Conservation (phyloP, 208 protist species). For the Acanthamoeba lenticulata region DNA sequence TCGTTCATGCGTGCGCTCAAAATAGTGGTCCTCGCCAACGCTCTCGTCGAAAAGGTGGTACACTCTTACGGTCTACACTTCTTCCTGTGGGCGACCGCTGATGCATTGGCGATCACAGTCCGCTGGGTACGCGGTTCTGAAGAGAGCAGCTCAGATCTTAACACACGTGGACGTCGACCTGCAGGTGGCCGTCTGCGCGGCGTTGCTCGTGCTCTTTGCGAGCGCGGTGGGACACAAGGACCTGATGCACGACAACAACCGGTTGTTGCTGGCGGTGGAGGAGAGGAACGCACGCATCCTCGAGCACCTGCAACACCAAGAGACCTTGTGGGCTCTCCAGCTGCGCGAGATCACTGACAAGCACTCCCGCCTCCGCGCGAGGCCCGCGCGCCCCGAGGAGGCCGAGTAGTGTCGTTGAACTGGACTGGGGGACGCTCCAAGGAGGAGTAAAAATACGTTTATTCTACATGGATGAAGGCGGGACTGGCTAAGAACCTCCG, state of each 20-base stretch:
- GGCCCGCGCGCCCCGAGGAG: too few relatives aligned
- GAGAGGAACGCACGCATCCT: conserved; percentile 17
- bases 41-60: background rate
- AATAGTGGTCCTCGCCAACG: background rate
- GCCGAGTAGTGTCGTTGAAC: too few relatives aligned
- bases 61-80: background rate
- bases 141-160: too few relatives aligned
- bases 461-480: too few relatives aligned
- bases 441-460: too few relatives aligned
- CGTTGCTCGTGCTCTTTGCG: background rate
- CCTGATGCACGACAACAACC: background rate
- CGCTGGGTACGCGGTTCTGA: too few relatives aligned
- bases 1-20: too few relatives aligned
- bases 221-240: background rate
- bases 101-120: background rate
- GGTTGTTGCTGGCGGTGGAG: background rate
- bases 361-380: background rate
- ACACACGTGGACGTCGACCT: background rate
- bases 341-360: background rate
- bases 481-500: too few relatives aligned
- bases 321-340: conserved; percentile 3
- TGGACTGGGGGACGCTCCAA: too few relatives aligned
- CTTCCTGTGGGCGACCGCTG: background rate
- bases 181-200: background rate
- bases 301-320: conserved; percentile 42